Base-by-base conservation (phyloP, 1,284 basidiomycete species). In the Baeospora myosura region DNA sequence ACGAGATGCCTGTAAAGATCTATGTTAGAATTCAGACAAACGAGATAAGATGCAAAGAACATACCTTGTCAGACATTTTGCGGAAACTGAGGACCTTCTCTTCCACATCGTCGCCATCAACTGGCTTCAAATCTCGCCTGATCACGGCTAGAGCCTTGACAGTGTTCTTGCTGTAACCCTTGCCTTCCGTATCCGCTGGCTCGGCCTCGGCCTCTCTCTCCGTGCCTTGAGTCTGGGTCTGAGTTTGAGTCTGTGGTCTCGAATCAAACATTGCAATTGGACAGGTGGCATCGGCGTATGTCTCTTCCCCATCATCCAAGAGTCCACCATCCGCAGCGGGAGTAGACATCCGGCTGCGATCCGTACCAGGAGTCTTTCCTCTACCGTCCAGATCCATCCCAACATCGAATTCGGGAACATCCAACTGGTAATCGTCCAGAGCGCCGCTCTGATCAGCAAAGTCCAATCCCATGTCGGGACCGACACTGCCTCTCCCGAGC, bases 151-250 rank as follows among this genome's bases (percentile, higher is more conserved):
- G 68, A 0, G 94, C 94, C 62, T 91, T 93, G 33, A 89, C 73
- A 0, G 94, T 97, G 55, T 93, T 94, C 67, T 83, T 87, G 62
- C 87, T 90, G 60, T 88, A 86, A 5, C 88, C 84, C 52, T 81
- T 82, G 30, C 78, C 74, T 43, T 83, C 76, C 26, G 68, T 66
- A 14, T 71, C 71, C 25, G 46, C 51, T 24, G 55, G 49, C 28
- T 62, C 59, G 4, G 60, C 54, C 11, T 66, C 68, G 3, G 55
- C 58, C 20, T 69, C 65, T 28, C 62, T 59, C 36, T 71, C 67
- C 25, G 62, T 57, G 29, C 55, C 60, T 42, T 66, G 61, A 3
- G 46, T 58, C 31, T 60, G 59, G 6, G 57, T 46, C 48, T 71
- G 65, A 38, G 61, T 61, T 53, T 76, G 75, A 14, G 68, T 72